Evolutionary conservation across 495 filamentous ascomycete species (phyloP).

Genomic region (Penicillium canescens): DNA sequence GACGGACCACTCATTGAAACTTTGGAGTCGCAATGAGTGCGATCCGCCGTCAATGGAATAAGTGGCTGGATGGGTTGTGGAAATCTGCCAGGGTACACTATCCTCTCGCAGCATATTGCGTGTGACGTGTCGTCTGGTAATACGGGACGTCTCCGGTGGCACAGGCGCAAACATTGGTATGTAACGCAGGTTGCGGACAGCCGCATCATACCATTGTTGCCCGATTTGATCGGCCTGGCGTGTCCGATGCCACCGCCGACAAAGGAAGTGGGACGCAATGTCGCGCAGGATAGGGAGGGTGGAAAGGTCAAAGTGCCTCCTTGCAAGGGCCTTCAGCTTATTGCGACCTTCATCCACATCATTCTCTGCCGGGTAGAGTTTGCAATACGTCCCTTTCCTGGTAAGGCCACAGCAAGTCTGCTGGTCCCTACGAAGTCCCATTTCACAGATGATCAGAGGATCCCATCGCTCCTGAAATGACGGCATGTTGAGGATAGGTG

Average conservation of each 20-base stretch:
- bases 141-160: neutral
- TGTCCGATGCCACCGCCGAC: neutral
- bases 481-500: too few relatives aligned
- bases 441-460: too few relatives aligned
- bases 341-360: neutral
- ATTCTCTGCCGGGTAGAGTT: neutral
- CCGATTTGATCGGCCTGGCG: neutral
- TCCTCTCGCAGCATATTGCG: neutral
- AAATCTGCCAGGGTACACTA: neutral
- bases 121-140: neutral
- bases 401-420: conserved; percentile 1
- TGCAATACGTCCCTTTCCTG: neutral
- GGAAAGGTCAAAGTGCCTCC: neutral
- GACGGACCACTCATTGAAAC: neutral
- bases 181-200: neutral
- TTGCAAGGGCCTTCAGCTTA: neutral
- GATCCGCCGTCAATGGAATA: too few relatives aligned
- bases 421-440: too few relatives aligned
- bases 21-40: too few relatives aligned
- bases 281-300: neutral
- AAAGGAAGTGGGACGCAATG: neutral
- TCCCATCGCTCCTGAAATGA: too few relatives aligned
- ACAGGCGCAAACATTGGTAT: neutral
- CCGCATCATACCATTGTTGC: neutral
- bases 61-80: neutral